Base-by-base conservation (phyloP, 805 yeast genomes). In the Metschnikowia orientalis region DNA sequence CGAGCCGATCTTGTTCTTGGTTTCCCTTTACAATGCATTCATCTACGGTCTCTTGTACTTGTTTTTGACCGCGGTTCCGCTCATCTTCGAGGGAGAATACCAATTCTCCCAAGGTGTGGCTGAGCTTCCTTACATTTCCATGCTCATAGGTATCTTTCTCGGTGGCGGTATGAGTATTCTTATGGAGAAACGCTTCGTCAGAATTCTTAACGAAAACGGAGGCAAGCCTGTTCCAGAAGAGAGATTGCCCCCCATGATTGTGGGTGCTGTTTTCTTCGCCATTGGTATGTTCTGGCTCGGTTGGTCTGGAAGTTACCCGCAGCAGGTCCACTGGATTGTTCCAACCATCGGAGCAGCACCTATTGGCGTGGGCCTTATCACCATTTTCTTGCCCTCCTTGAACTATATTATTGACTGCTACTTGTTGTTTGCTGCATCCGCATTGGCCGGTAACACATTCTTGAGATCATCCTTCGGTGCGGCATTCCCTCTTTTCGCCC, bases 41-140 rank as follows among this genome's bases (percentile, higher is more conserved):
- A 75, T 86, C 34, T 85, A 85, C 52, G 95, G 92, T 48, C 77
- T 85, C 53, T 58, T 85, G 23, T 85, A 86, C 54, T 54, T 85
- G 47, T 70, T 82, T 48, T 63, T 85, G 47, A 79, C 81, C 23
- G 90, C 90, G 3, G 77, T 79, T 44, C 94, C 95, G 26, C 66
- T 79, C 45, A 78, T 84, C 21, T 26, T 80, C 21, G 34, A 38
- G 15, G 45, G 45, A 7, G 42, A 79, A 32, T 86, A 87, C 51
- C 68, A 69, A 20, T 80, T 64, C 31, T 53, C 56, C 15, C 69
- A 72, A 31, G 88, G 89, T 45, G 77, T 75, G 17, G 77, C 77
- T 7, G 81, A 81, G 59, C 67, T 88, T 40, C 95, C 97, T 8
- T 88, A 86, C 64, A 55, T 87, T 37, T 81, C 85, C 13, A 64